Conservation (phyloP, 2,329 filamentous ascomycete genomes). For the Daldinia sp. region DNA sequence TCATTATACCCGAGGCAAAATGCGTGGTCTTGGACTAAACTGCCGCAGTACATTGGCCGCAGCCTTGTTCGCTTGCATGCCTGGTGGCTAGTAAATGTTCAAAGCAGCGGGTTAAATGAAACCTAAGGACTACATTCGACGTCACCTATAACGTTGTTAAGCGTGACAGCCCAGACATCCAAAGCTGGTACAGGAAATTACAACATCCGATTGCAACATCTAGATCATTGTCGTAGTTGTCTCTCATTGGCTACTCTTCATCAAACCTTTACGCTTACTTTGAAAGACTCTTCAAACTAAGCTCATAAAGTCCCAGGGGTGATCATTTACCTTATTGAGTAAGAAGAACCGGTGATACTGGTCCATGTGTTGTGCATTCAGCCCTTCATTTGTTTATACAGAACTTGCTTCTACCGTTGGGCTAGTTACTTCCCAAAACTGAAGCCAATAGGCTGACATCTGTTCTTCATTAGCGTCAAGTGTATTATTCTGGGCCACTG, state of each 20-base stretch:
- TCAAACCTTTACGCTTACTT: slow-evolving; percentile 19
- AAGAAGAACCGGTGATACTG: slow-evolving; percentile 19
- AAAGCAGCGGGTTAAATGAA: slow-evolving; percentile 20
- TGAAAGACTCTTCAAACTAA: slow-evolving; percentile 30
- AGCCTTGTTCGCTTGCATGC: slow-evolving; percentile 8
- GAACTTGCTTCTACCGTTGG: slow-evolving; percentile 6
- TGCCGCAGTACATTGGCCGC: neutral
- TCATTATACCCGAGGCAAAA: slow-evolving; percentile 8
- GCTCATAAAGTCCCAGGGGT: slow-evolving; percentile 14
- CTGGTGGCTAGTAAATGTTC: slow-evolving; percentile 3
- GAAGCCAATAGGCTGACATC: slow-evolving; percentile 2
- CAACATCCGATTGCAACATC: slow-evolving; percentile 36
- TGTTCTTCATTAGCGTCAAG: neutral
- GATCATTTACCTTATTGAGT: slow-evolving; percentile 42
- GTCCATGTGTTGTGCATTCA: slow-evolving; percentile 32
- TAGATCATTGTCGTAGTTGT: slow-evolving; percentile 19
- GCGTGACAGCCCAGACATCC: slow-evolving; percentile 4
- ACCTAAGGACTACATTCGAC: slow-evolving; percentile 36
- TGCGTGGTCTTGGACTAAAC: slow-evolving; percentile 11
- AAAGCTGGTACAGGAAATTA: slow-evolving; percentile 26
- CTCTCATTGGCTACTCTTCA: slow-evolving; percentile 25
- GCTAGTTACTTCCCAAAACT: neutral
- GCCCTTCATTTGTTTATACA: slow-evolving; percentile 6
- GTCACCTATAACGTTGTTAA: slow-evolving; percentile 34
- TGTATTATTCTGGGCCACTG: slow-evolving; percentile 3